Evolutionary conservation across 306 rosid genomes (phyloP).

Genomic region (Cercis canadensis): DNA sequence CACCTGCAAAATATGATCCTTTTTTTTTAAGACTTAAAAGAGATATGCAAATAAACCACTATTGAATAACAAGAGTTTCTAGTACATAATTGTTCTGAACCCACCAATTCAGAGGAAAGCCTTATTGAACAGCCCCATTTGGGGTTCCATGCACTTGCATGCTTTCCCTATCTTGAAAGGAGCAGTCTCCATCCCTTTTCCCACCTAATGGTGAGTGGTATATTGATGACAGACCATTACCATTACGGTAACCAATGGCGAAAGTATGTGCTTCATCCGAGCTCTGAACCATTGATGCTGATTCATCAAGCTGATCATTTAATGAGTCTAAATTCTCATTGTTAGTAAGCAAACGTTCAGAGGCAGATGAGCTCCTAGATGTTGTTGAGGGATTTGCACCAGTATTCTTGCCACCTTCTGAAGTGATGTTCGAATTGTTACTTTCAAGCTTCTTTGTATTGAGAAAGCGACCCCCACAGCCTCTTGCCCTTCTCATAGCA

Average conservation of each 20-base stretch:
- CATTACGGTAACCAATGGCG: constrained; percentile 39
- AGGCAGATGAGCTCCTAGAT: constrained; percentile 29
- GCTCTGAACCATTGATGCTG: constrained; percentile 40
- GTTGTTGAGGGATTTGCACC: constrained; percentile 41
- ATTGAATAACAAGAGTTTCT: not conserved
- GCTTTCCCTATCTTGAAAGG: constrained; percentile 52
- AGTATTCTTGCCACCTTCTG: constrained; percentile 37
- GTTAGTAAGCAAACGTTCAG: constrained; percentile 32
- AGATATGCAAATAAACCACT: constrained; percentile 8
- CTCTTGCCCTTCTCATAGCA: constrained; percentile 91
- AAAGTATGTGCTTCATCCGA: constrained; percentile 40
- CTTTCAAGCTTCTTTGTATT: constrained; percentile 67
- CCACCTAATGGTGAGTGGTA: constrained; percentile 49
- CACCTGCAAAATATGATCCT: constrained; percentile 51
- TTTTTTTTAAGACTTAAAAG: constrained; percentile 23
- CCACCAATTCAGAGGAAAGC: constrained; percentile 37
- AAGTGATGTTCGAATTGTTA: constrained; percentile 32
- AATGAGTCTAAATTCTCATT: constrained; percentile 47
- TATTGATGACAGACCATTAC: constrained; percentile 42
- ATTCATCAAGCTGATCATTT: constrained; percentile 37
- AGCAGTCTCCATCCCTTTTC: constrained; percentile 46
- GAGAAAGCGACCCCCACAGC: constrained; percentile 87
- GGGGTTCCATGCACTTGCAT: constrained; percentile 53
- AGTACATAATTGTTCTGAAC: constrained; percentile 34
- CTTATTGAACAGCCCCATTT: constrained; percentile 57